Conservation (phyloP, 768 basidiomycete species). For the Pleurotus pulmonarius region DNA sequence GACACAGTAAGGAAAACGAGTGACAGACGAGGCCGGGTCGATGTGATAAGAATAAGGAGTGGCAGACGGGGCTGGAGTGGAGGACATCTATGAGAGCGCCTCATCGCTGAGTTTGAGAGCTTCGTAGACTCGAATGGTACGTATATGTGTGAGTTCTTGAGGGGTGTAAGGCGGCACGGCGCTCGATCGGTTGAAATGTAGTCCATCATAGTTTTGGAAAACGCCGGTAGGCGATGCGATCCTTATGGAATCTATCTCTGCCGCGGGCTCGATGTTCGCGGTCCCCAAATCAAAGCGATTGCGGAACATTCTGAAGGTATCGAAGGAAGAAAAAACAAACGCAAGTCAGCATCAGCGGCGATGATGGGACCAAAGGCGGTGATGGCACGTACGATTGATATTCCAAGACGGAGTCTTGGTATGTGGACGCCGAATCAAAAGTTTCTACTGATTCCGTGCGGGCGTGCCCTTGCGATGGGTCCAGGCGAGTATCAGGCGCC, state of each 20-base stretch:
- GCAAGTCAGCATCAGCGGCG: background rate
- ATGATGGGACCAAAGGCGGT: background rate
- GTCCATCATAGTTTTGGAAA: constrained; percentile 12
- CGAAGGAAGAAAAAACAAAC: background rate
- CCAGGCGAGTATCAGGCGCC: background rate
- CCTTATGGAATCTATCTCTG: constrained; percentile 4
- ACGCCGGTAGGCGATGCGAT: constrained; percentile 6
- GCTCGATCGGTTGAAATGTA: constrained; percentile 10
- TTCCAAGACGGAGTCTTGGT: constrained; percentile 9
- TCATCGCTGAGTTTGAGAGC: constrained; percentile 17
- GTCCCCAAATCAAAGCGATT: constrained; percentile 5
- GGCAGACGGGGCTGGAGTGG: no score
- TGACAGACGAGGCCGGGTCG: no score
- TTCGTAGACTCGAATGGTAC: constrained; percentile 22
- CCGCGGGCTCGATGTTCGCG: constrained; percentile 4
- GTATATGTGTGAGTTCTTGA: constrained; percentile 20
- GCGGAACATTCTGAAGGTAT: background rate
- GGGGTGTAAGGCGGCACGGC: constrained; percentile 19
- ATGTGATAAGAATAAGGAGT: no score
- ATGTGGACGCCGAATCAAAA: constrained; percentile 7
- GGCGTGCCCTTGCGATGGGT: constrained; percentile 8
- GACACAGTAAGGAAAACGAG: no score
- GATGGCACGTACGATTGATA: constrained; percentile 7
- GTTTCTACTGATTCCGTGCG: constrained; percentile 8
- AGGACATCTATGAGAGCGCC: background rate